Evolutionary conservation across 2,329 filamentous ascomycete species (phyloP), one percentile per base, ranked within the genome.

Genomic region (Keithomyces neogunnii): DNA sequence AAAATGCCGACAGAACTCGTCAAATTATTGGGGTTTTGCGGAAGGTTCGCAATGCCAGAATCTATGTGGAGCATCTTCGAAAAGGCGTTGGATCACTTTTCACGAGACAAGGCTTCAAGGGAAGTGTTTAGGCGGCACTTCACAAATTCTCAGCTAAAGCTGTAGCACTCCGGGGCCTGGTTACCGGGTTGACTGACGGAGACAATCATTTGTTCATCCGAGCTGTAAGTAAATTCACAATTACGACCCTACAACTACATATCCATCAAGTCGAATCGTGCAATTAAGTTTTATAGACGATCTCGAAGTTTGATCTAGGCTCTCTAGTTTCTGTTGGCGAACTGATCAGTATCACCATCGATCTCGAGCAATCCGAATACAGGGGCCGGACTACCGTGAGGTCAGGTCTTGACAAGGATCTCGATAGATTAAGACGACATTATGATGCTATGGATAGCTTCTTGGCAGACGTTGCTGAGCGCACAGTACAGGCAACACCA

Each of bases 361-460:
- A 96, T 63, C 91, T 96, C 59, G 80, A 90, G 33, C 77, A 82
- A 53, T 92, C 89, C 0, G 81, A 82, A 51, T 76, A 84, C 46
- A 81, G 86, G 56, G 80, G 81, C 51, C 82, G 87, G 29, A 88
- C 86, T 1, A 82, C 89, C 2, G 84, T 99, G 10, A 81, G 80
- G 47, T 68, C 77, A 26, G 88, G 89, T 0, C 70, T 96, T 11
- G 85, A 93, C 61, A 67, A 75, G 31, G 78, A 86, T 42, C 77
- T 99, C 0, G 93, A 99, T 62, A 74, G 80, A 28, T 75, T 92
- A 58, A 95, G 91, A 64, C 77, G 81, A 54, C 81, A 75, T 2
- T 95, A 95, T 56, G 82, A 88, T 57, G 88, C 87, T 0, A 80
- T 97, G 60, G 85, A 87, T 50, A 76, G 77, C 53, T 75, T 96